Conservation (phyloP, 2,329 filamentous ascomycete species). For the Lasiodiplodia citricola region DNA sequence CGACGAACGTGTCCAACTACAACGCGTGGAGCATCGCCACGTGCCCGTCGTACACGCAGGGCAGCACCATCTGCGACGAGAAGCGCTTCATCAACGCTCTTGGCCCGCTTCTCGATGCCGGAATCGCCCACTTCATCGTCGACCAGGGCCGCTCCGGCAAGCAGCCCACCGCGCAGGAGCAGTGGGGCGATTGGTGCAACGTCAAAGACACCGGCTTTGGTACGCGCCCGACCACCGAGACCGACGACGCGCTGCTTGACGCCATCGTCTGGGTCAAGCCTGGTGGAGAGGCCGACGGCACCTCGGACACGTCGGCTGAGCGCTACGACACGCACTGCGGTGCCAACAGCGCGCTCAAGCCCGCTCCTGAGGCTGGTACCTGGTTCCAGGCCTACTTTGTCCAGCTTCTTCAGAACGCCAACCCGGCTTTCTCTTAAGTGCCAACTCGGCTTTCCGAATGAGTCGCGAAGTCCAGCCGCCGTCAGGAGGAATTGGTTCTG, state of each 20-base stretch:
- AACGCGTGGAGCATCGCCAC: constrained; percentile 58
- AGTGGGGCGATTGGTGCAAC: constrained; percentile 74
- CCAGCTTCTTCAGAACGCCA: constrained; percentile 42
- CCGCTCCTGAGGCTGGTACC: constrained; percentile 71
- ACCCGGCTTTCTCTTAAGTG: constrained; percentile 41
- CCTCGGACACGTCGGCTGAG: constrained; percentile 46
- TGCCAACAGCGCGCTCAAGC: constrained; percentile 59
- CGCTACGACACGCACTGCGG: constrained; percentile 64
- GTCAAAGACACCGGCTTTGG: constrained; percentile 68
- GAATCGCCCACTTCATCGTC: constrained; percentile 61
- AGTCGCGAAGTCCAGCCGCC: background rate
- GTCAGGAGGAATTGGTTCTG: background rate
- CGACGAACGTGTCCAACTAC: constrained; percentile 65
- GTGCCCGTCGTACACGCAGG: constrained; percentile 51
- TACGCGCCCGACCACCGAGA: constrained; percentile 66
- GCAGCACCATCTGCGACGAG: constrained; percentile 59
- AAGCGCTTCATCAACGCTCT: constrained; percentile 58
- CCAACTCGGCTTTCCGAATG: constrained; percentile 33
- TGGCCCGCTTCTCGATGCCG: constrained; percentile 54
- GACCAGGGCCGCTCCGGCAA: constrained; percentile 65
- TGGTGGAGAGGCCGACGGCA: constrained; percentile 61
- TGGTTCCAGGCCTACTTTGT: constrained; percentile 64
- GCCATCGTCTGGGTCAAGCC: constrained; percentile 76
- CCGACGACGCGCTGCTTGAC: constrained; percentile 63
- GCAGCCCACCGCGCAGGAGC: constrained; percentile 60